phyloP scores from a whole-genome alignment of 2,329 filamentous ascomycete species.

The Tolypocladium nubicola region DNA sequence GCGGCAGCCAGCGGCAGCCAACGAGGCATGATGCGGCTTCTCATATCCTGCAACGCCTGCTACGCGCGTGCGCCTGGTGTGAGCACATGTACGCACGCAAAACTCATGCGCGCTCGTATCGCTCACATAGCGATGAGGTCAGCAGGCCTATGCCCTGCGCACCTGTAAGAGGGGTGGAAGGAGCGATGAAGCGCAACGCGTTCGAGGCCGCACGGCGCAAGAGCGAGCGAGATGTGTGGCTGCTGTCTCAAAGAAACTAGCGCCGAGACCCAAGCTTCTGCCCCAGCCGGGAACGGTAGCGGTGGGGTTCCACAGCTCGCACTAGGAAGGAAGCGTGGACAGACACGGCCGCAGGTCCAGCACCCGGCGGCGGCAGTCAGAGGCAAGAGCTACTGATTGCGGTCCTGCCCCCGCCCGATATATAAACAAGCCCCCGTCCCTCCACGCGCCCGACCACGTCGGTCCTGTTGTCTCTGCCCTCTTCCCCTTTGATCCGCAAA shows the following conservation, averaged over 20 bases:
- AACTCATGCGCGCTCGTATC: neutral
- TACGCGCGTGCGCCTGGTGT: neutral
- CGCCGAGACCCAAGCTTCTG: neutral
- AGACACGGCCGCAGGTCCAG: neutral
- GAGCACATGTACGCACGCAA: neutral
- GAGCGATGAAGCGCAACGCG: neutral
- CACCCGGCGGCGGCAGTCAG: neutral
- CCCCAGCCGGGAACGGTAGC: conserved; percentile 3
- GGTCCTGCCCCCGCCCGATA: conserved; percentile 44
- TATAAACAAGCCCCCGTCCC: conserved; percentile 48
- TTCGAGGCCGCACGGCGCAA: neutral
- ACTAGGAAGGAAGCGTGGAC: neutral
- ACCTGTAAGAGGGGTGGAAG: neutral
- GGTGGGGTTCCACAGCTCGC: conserved; percentile 1
- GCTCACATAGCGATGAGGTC: neutral
- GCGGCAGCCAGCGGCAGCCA: neutral
- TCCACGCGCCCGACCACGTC: conserved; percentile 41
- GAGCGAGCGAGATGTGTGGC: conserved; percentile 12
- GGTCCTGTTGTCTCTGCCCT: conserved; percentile 24
- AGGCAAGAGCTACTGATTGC: conserved; percentile 39
- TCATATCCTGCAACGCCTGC: neutral
- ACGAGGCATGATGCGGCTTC: neutral
- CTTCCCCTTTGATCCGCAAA: conserved; percentile 5
- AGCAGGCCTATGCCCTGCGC: neutral
- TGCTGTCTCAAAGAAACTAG: conserved; percentile 6